Percentiles rank a stretch among this genome's conserved stretches.
Conservation (phyloP, 306 rosid species). For the Vigna reflexopilosa region DNA sequence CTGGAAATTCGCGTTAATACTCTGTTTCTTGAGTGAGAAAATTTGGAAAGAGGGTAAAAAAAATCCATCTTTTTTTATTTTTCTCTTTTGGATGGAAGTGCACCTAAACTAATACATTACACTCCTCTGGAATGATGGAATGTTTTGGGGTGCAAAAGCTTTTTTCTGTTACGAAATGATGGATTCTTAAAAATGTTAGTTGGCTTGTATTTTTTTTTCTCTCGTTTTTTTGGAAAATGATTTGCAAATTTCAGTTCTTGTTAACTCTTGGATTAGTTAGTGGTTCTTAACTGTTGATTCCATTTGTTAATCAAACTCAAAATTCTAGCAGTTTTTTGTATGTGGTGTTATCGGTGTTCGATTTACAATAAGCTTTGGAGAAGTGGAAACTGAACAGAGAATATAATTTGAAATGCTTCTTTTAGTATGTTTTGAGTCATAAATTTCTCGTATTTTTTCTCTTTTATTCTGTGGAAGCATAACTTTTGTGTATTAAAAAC, state of each 20-base stretch:
- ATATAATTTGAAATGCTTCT: slow-evolving; percentile 3
- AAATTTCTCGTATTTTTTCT: background rate
- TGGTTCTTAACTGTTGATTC: background rate
- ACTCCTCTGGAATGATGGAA: background rate
- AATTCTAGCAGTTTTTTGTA: background rate
- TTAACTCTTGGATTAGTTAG: slow-evolving; percentile 10
- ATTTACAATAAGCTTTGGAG: slow-evolving; percentile 9
- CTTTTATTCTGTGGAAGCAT: background rate
- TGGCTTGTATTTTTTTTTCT: background rate
- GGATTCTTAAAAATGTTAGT: background rate
- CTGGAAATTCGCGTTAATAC: background rate
- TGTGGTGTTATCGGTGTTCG: background rate
- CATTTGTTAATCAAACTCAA: background rate
- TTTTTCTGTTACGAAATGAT: background rate
- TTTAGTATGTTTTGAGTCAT: slow-evolving; percentile 2
- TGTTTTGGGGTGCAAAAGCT: background rate
- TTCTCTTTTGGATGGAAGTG: background rate
- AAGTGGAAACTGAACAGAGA: background rate
- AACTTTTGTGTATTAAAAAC: background rate
- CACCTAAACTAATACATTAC: background rate
- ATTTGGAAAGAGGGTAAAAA: background rate
- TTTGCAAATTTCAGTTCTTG: background rate
- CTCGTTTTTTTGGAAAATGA: background rate
- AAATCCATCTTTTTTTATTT: background rate
- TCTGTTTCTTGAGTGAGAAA: background rate